Evolutionary conservation across 768 basidiomycete species (phyloP).

Genomic region (Tulasnella sp.): DNA sequence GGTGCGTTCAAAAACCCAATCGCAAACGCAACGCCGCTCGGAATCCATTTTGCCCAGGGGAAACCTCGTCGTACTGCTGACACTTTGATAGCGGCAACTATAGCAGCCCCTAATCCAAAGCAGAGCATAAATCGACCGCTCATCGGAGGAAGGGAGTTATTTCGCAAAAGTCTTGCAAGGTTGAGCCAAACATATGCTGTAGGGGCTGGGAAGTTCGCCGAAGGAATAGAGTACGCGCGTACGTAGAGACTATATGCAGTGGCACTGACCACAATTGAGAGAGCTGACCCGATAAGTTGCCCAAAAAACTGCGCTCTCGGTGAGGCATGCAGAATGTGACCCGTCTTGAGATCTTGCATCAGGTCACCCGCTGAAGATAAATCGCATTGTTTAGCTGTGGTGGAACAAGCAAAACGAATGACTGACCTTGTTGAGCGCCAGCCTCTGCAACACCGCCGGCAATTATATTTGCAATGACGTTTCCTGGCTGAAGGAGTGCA

Average conservation of each 20-base stretch:
- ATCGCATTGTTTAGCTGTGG: slow-evolving; percentile 1
- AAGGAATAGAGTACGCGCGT: slow-evolving; percentile 76
- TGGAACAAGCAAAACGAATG: slow-evolving; percentile 1
- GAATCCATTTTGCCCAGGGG: slow-evolving; percentile 62
- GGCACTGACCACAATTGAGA: slow-evolving; percentile 80
- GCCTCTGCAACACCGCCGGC: slow-evolving; percentile 95
- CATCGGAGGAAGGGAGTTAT: slow-evolving; percentile 69
- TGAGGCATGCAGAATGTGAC: slow-evolving; percentile 81
- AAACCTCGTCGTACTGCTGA: slow-evolving; percentile 37
- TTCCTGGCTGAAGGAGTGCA: slow-evolving; percentile 86
- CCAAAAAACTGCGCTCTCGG: slow-evolving; percentile 91
- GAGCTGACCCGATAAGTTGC: slow-evolving; percentile 77
- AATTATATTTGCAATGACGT: slow-evolving; percentile 94
- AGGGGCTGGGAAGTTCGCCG: slow-evolving; percentile 90
- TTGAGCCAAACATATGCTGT: slow-evolving; percentile 89
- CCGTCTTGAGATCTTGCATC: slow-evolving; percentile 98
- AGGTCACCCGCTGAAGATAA: slow-evolving; percentile 73
- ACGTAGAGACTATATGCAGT: slow-evolving; percentile 82
- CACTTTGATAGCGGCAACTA: slow-evolving; percentile 54
- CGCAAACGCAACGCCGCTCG: slow-evolving; percentile 88
- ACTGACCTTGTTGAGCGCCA: slow-evolving; percentile 73
- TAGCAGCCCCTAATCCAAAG: slow-evolving; percentile 60
- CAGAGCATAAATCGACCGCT: slow-evolving; percentile 63
- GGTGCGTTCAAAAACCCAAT: slow-evolving; percentile 95
- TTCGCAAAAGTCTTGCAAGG: slow-evolving; percentile 60